Conservation (phyloP, 83 land plant genomes). For the Diphasiastrum complanatum region DNA sequence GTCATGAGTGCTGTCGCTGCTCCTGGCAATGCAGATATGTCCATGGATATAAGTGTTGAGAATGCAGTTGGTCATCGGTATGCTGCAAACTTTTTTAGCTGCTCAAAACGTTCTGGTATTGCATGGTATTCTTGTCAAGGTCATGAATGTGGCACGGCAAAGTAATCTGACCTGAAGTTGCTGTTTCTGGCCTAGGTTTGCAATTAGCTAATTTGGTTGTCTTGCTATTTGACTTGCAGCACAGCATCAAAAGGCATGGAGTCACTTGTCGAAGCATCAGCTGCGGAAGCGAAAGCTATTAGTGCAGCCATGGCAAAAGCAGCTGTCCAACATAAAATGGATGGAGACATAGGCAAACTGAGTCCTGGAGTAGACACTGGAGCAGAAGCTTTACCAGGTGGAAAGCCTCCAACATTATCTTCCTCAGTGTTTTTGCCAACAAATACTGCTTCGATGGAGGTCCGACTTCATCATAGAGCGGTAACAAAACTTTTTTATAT, state of each 20-base stretch:
- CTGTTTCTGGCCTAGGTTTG: too few relatives aligned
- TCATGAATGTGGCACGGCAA: too few relatives aligned
- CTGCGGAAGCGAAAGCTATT: slow-evolving; percentile 10
- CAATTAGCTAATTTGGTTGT: too few relatives aligned
- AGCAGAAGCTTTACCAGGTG: slow-evolving; percentile 8
- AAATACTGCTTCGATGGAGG: too few relatives aligned
- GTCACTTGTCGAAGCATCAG: slow-evolving; percentile 9
- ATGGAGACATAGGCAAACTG: slow-evolving; percentile 2
- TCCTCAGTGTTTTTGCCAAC: too few relatives aligned
- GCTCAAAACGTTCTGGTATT: not conserved
- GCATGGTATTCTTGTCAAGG: too few relatives aligned
- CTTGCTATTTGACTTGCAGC: not conserved
- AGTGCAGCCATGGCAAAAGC: slow-evolving; percentile 13
- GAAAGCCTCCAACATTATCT: not conserved
- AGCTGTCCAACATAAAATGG: not conserved
- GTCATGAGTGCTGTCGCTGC: slow-evolving; percentile 87
- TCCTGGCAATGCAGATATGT: slow-evolving; percentile 80
- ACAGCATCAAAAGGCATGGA: slow-evolving; percentile 1
- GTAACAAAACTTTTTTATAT: too few relatives aligned
- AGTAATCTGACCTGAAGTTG: too few relatives aligned
- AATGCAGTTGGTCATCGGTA: slow-evolving; percentile 86
- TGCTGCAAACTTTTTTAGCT: not conserved
- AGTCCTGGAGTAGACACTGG: slow-evolving; percentile 1
- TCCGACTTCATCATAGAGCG: too few relatives aligned
- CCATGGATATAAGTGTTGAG: slow-evolving; percentile 83